These are phyloP conservation scores for Podila verticillata DNA, from an alignment of 192 early-diverging fungal species.

Conservation along the genomic window DNA sequence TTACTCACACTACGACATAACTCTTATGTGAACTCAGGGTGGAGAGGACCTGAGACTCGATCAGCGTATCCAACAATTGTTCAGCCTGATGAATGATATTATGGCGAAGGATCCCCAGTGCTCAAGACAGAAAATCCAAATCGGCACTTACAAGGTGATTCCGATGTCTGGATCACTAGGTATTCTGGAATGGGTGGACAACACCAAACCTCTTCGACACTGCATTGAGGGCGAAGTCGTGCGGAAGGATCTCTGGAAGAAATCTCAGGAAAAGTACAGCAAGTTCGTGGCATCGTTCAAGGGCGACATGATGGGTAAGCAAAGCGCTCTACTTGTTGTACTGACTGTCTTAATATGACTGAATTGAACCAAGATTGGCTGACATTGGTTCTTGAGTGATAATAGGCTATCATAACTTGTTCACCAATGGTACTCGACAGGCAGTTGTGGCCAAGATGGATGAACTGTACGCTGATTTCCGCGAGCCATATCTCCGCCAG, in stretches of 20 bases:
- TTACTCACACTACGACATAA: not conserved
- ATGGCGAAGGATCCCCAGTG: conserved; percentile 65
- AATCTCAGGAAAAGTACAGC: conserved; percentile 55
- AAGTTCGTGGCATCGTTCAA: conserved; percentile 61
- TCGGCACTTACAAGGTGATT: conserved; percentile 80
- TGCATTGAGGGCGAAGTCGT: conserved; percentile 65
- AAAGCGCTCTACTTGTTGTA: not conserved
- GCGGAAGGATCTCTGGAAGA: conserved; percentile 52
- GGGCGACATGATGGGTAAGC: conserved; percentile 55
- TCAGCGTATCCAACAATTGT: conserved; percentile 82
- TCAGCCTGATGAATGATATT: conserved; percentile 80
- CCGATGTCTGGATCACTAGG: conserved; percentile 71
- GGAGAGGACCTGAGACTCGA: conserved; percentile 86
- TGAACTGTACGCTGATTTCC: conserved; percentile 48
- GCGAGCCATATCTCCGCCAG: conserved; percentile 57
- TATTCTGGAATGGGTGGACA: conserved; percentile 81
- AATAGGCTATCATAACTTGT: conserved; percentile 66
- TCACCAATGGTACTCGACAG: conserved; percentile 58
- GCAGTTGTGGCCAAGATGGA: conserved; percentile 63
- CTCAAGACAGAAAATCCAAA: conserved; percentile 59
- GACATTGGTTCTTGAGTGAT: not conserved
- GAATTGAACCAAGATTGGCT: not conserved
- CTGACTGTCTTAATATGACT: conserved; percentile 3
- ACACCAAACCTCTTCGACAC: conserved; percentile 72
- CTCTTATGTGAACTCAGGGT: conserved; percentile 57